A percentile compares a stretch with the other conserved stretches of the same genome.
Conservation (phyloP, 2,329 filamentous ascomycete species). For the Phialocephala sp. region DNA sequence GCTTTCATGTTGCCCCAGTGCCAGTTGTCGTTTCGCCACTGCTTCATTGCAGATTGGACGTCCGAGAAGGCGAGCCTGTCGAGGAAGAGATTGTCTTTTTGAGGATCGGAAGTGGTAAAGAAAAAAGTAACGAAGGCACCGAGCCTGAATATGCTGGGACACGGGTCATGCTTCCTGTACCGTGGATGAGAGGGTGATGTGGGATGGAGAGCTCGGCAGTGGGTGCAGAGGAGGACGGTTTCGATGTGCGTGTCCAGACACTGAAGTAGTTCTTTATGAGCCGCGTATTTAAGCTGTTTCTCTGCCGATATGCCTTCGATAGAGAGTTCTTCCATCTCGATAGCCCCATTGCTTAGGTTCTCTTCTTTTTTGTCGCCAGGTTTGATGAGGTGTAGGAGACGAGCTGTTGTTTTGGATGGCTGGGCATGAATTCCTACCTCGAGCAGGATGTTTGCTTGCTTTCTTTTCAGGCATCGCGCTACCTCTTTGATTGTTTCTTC, state of each 20-base stretch:
- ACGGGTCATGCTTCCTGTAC: background rate
- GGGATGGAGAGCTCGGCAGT: background rate
- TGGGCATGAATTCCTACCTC: no score
- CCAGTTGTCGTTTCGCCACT: background rate
- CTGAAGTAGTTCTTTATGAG: background rate
- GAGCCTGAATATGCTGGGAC: background rate
- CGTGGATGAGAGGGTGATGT: background rate
- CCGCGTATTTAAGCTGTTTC: background rate
- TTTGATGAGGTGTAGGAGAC: no score
- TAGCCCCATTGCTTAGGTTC: no score
- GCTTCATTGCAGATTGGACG: background rate
- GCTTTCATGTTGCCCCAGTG: background rate
- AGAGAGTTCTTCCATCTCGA: no score
- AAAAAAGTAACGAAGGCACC: background rate
- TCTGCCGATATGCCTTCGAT: background rate
- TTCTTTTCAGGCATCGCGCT: background rate
- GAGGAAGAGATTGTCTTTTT: background rate
- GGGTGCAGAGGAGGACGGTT: background rate
- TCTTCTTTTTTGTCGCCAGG: no score
- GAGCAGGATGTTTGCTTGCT: background rate
- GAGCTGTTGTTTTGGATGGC: no score
- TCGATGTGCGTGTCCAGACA: background rate
- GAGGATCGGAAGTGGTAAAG: background rate
- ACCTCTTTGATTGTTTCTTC: background rate
- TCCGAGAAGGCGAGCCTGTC: background rate